phyloP scores from a whole-genome alignment of 345 rosid genomes.

The Boechera stricta region DNA sequence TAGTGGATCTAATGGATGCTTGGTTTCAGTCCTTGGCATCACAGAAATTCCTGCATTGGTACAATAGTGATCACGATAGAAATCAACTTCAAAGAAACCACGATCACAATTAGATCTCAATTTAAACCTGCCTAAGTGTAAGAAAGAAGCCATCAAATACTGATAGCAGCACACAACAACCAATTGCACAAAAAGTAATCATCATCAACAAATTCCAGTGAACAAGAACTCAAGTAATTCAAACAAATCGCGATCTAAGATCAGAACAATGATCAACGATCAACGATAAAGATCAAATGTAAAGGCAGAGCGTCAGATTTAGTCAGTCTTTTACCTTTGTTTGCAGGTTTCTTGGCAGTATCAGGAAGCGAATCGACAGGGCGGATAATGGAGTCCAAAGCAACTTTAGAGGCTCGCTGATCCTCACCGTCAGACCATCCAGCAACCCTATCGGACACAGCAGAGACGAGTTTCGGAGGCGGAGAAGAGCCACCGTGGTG shows the following conservation, averaged over 20 bases:
- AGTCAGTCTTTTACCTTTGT: constrained; percentile 53
- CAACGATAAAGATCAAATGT: constrained; percentile 16
- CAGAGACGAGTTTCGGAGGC: constrained; percentile 46
- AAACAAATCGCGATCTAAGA: constrained; percentile 12
- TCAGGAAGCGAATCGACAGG: constrained; percentile 69
- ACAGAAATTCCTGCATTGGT: constrained; percentile 56
- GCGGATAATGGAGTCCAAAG: constrained; percentile 59
- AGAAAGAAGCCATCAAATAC: constrained; percentile 8
- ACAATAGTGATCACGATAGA: constrained; percentile 18
- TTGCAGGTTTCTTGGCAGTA: constrained; percentile 55
- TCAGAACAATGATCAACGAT: neutral
- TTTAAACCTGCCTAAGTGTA: neutral
- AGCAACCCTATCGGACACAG: constrained; percentile 45
- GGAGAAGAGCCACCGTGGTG: constrained; percentile 44
- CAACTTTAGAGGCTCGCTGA: constrained; percentile 50
- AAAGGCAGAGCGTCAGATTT: constrained; percentile 14
- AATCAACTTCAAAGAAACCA: constrained; percentile 20
- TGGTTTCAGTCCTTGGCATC: constrained; percentile 78
- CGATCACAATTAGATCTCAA: constrained; percentile 4
- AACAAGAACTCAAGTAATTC: constrained; percentile 15
- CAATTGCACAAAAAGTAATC: constrained; percentile 1
- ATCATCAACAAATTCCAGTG: constrained; percentile 17
- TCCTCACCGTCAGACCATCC: constrained; percentile 50
- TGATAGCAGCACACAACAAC: constrained; percentile 1
- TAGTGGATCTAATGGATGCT: constrained; percentile 89